Percentiles rank a stretch among this genome's conserved stretches.
These are phyloP conservation scores for Trichoderma simmonsii DNA, from an alignment of 2,329 filamentous ascomycete genomes.

Conservation along the genomic window DNA sequence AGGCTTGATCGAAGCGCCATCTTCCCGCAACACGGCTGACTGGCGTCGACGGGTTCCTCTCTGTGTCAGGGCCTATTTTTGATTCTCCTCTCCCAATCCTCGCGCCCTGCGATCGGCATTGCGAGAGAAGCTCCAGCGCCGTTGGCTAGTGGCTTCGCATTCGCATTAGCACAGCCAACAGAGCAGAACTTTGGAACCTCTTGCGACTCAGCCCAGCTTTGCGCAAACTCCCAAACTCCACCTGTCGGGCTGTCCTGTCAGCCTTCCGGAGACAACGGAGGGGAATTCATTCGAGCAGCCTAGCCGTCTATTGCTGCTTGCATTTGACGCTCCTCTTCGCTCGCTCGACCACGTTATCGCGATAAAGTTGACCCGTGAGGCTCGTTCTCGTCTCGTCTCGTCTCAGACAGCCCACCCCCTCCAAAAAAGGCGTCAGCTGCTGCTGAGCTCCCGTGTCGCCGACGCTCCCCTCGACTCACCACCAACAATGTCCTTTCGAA, in stretches of 20 bases:
- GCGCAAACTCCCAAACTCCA: not conserved
- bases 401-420: constrained; percentile 10
- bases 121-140: not conserved
- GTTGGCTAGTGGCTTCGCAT: not conserved
- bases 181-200: not conserved
- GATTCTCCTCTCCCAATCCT: not conserved
- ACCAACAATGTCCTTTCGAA: constrained; percentile 58
- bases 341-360: constrained; percentile 6
- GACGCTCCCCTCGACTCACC: not conserved
- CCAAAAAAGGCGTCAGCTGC: constrained; percentile 7
- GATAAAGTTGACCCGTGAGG: constrained; percentile 24
- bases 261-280: constrained; percentile 12
- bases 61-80: not conserved
- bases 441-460: not conserved
- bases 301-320: not conserved
- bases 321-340: not conserved
- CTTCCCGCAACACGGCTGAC: constrained; percentile 11
- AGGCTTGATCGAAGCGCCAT: constrained; percentile 8
- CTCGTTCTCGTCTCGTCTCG: constrained; percentile 15
- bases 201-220: not conserved
- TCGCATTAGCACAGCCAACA: not conserved
- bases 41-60: constrained; percentile 9
- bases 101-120: not conserved
- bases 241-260: constrained; percentile 6
- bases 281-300: not conserved